Base-by-base conservation (phyloP, 176 grass and related monocot species). In the Saccharum spontaneum region DNA sequence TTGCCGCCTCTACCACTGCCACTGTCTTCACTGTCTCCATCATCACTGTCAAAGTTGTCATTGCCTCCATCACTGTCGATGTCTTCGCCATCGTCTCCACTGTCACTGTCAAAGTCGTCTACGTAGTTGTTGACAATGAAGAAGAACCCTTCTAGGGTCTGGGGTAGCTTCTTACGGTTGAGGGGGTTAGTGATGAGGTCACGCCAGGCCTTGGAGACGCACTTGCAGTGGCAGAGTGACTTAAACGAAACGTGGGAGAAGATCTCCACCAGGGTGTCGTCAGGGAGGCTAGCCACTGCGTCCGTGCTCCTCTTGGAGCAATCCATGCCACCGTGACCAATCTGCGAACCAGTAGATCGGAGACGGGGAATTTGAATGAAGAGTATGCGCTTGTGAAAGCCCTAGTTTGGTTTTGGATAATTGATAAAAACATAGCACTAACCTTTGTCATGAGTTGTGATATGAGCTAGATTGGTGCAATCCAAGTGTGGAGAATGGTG, bases 111-210 rank as follows among this genome's bases (percentile, higher is more conserved):
- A 6, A 6, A 23, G 57, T 61, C 3, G 7, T 23, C 22, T 3
- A 22, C 0, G 55, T 10, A 61, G n/a, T 0, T 44, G 38, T 26
- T 10, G 4, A 1, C 0, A 8, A 0, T 1, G 9, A 22, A 15
- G 33, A 67, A 67, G 69, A 71, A 24, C 0, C 38, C 38, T 43
- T 43, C 38, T 6, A 23, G 46, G 46, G 4, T 0, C 4, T 15
- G 20, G 20, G 38, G 69, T 7, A 71, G 38, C 69, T n/a, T 43
- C 1, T n/a, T 43, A 10, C 22, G 9, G 69, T 43, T 22, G 22
- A 24, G 22, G 10, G 38, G 57, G 20, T 61, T 22, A 23, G 8
- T 4, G 22, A 61, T 61, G 57, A 61, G 3, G 57, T 23, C 57
- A 3, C 20, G 8, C 57, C 22, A 61, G 8, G 57, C 57, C 57